Conservation (phyloP, 257 asterid species). For the Datura wrightii region DNA sequence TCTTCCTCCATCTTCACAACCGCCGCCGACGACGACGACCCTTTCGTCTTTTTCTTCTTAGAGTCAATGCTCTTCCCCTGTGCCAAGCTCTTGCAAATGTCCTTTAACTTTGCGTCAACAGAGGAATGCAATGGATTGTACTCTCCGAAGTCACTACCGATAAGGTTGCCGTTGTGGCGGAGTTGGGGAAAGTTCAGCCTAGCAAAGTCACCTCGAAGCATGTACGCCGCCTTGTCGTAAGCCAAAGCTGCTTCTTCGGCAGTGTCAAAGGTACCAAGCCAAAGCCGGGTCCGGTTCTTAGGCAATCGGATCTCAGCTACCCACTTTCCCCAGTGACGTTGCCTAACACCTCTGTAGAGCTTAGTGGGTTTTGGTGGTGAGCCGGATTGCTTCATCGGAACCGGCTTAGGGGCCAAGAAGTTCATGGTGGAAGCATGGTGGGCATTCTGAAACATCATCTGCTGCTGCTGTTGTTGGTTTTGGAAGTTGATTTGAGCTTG, state of each 20-base stretch:
- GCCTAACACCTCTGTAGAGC: conserved; percentile 97
- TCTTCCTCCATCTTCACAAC: conserved; percentile 42
- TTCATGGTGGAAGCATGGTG: conserved; percentile 29
- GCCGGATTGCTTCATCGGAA: conserved; percentile 64
- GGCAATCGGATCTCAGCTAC: conserved; percentile 98
- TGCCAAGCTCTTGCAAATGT: conserved; percentile 74
- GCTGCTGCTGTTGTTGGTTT: conserved; percentile 39
- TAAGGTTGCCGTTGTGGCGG: conserved; percentile 74
- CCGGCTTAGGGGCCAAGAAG: conserved; percentile 61
- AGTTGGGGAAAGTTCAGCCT: conserved; percentile 88
- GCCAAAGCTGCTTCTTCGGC: conserved; percentile 99
- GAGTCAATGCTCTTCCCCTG: conserved; percentile 76
- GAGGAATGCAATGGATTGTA: conserved; percentile 84
- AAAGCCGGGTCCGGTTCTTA: conserved; percentile 83
- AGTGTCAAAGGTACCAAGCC: conserved; percentile 96
- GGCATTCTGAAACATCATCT: conserved; percentile 34
- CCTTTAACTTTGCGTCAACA: conserved; percentile 84
- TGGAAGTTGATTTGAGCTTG: conserved; percentile 56
- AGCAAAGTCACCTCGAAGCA: conserved; percentile 87
- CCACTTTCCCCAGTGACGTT: conserved; percentile 99
- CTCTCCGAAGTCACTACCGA: conserved; percentile 79
- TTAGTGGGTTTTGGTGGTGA: conserved; percentile 78
- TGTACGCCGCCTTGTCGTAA: conserved; percentile 91
- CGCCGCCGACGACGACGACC: conserved; percentile 34
- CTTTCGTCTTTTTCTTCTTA: conserved; percentile 46